These are phyloP conservation scores for Takashimella koratensis DNA, from an alignment of 1,284 basidiomycete genomes.

Conservation along the genomic window DNA sequence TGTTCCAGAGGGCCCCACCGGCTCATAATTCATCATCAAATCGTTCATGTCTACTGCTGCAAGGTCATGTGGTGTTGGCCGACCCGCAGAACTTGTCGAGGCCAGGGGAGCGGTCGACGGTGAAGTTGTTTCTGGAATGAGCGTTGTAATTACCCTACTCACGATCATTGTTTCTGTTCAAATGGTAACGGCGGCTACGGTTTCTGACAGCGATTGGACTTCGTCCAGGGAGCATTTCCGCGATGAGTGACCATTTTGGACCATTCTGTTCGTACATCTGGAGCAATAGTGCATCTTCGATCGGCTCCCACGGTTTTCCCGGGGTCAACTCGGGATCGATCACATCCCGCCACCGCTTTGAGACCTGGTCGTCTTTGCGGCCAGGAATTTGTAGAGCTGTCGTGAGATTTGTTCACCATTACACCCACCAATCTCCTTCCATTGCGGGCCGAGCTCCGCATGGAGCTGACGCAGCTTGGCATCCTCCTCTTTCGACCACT, in stretches of 20 bases:
- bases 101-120: no score
- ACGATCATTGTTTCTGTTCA: no score
- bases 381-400: conserved; percentile 23
- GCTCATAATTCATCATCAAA: no score
- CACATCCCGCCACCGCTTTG: conserved; percentile 28
- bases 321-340: conserved; percentile 17
- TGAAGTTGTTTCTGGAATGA: no score
- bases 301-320: conserved; percentile 18
- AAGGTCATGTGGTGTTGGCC: no score
- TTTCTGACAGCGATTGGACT: conserved; percentile 21
- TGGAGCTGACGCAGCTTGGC: conserved; percentile 14
- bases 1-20: no score
- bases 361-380: conserved; percentile 24
- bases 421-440: conserved; percentile 26
- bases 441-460: conserved; percentile 18
- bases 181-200: conserved; percentile 10
- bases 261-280: conserved; percentile 16
- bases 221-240: conserved; percentile 18
- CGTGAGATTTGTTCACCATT: no score
- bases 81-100: no score
- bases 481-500: conserved; percentile 26
- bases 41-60: no score
- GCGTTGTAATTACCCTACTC: no score
- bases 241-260: conserved; percentile 23
- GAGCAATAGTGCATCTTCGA: conserved; percentile 21